phyloP scores from a whole-genome alignment of 2,329 filamentous ascomycete genomes.

The Diplodia intermedia region DNA sequence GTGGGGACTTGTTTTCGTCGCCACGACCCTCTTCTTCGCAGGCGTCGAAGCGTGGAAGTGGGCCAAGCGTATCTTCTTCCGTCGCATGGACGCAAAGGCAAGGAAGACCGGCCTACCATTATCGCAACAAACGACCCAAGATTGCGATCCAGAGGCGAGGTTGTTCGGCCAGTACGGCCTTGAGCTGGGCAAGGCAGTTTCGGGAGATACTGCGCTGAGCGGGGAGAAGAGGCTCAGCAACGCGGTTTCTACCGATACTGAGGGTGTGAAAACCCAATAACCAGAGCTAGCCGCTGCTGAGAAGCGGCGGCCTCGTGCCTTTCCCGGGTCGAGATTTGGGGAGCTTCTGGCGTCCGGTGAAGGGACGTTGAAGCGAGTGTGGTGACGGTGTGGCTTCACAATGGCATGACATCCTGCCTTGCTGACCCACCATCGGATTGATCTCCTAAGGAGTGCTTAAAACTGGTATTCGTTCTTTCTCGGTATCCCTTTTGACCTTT shows the following conservation, averaged over 20 bases:
- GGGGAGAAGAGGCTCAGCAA: not conserved
- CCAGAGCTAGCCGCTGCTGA: conserved; percentile 15
- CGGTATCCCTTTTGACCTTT: not conserved
- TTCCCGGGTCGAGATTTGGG: conserved; percentile 11
- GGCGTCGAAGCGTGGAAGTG: conserved; percentile 73
- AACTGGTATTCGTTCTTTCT: not conserved
- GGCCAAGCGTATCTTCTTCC: conserved; percentile 61
- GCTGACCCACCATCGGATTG: not conserved
- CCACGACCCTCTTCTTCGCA: conserved; percentile 66
- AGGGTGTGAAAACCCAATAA: conserved; percentile 4
- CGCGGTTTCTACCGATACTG: conserved; percentile 1
- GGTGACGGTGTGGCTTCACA: not conserved
- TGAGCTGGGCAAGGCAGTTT: not conserved
- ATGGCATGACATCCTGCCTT: not conserved
- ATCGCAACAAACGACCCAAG: not conserved
- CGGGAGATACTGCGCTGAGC: not conserved
- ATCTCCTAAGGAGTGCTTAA: not conserved
- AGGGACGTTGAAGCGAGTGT: not conserved
- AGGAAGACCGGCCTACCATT: not conserved
- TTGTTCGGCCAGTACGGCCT: not conserved
- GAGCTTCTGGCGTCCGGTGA: conserved; percentile 8
- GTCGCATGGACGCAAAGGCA: conserved; percentile 20
- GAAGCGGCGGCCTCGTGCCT: conserved; percentile 12
- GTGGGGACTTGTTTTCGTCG: conserved; percentile 71
- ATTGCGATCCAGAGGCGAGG: not conserved